phyloP scores from a whole-genome alignment of 2,329 filamentous ascomycete genomes.

The Colletotrichum echinochloae region DNA sequence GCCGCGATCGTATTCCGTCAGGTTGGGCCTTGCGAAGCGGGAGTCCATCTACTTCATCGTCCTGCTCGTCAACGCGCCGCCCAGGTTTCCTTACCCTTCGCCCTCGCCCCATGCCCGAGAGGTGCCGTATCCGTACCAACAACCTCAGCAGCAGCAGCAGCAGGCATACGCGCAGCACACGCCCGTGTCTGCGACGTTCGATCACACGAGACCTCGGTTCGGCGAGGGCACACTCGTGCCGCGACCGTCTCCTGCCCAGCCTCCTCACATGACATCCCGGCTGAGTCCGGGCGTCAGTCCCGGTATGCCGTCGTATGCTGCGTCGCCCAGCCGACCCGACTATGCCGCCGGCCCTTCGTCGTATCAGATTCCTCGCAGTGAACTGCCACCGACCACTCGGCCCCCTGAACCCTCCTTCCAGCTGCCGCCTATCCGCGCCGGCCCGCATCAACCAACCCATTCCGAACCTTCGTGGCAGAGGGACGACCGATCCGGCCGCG shows the following conservation, averaged over 20 bases:
- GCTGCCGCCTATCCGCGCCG: constrained; percentile 61
- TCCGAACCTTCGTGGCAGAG: constrained; percentile 49
- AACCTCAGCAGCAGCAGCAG: constrained; percentile 45
- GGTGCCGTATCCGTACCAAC: constrained; percentile 56
- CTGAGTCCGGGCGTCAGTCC: constrained; percentile 58
- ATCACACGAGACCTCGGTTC: constrained; percentile 57
- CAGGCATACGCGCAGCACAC: constrained; percentile 57
- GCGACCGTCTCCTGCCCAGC: constrained; percentile 47
- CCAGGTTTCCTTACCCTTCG: constrained; percentile 57
- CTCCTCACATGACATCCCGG: constrained; percentile 52
- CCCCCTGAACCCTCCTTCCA: constrained; percentile 55
- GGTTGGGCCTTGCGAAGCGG: constrained; percentile 69
- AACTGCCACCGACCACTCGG: constrained; percentile 54
- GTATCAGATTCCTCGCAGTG: constrained; percentile 67
- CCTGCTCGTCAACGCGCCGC: constrained; percentile 56
- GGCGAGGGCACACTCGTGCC: constrained; percentile 50
- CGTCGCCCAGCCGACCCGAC: constrained; percentile 58
- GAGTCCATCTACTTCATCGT: constrained; percentile 74
- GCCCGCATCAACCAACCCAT: constrained; percentile 47
- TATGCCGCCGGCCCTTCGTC: constrained; percentile 58
- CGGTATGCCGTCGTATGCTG: constrained; percentile 59
- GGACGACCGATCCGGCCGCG: constrained; percentile 64
- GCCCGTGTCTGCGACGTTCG: constrained; percentile 61
- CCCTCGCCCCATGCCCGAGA: constrained; percentile 60
- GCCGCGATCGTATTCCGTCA: constrained; percentile 61